phyloP scores from a whole-genome alignment of 192 early-diverging fungal genomes.

The Geosiphon pyriformis region DNA sequence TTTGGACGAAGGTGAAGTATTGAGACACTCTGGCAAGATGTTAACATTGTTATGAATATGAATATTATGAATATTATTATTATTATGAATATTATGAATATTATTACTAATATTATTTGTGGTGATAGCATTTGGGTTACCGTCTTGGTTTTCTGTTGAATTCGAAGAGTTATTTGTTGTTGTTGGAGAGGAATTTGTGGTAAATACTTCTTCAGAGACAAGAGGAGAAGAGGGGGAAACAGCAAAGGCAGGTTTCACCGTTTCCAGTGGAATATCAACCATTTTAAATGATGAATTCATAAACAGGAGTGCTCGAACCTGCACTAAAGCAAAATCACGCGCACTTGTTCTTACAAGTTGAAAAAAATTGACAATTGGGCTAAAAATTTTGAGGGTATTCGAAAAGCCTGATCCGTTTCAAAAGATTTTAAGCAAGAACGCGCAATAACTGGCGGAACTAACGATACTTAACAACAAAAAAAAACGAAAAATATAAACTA shows the following conservation, averaged over 20 bases:
- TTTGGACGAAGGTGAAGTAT: constrained; percentile 6
- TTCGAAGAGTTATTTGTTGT: constrained; percentile 4
- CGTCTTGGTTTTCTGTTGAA: constrained; percentile 6
- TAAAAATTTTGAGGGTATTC: too few species aligned
- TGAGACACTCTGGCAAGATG: constrained; percentile 7
- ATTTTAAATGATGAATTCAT: background rate
- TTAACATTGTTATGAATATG: background rate
- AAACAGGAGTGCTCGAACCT: background rate
- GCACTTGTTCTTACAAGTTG: too few species aligned
- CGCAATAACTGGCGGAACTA: too few species aligned
- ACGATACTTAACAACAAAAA: too few species aligned
- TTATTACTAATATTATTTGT: background rate
- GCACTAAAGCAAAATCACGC: background rate
- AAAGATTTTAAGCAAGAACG: too few species aligned
- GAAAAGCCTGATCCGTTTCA: too few species aligned
- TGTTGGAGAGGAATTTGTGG: background rate
- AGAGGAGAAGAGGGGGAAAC: constrained; percentile 9
- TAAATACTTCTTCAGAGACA: constrained; percentile 9
- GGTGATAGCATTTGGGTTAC: background rate
- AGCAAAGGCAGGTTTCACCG: background rate
- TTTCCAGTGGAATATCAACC: background rate
- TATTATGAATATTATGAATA: background rate
- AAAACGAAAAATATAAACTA: too few species aligned
- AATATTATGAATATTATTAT: background rate
- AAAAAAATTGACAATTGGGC: too few species aligned